Conservation (phyloP, 1,139 yeast genomes). For the Debaryomyces sp. region DNA sequence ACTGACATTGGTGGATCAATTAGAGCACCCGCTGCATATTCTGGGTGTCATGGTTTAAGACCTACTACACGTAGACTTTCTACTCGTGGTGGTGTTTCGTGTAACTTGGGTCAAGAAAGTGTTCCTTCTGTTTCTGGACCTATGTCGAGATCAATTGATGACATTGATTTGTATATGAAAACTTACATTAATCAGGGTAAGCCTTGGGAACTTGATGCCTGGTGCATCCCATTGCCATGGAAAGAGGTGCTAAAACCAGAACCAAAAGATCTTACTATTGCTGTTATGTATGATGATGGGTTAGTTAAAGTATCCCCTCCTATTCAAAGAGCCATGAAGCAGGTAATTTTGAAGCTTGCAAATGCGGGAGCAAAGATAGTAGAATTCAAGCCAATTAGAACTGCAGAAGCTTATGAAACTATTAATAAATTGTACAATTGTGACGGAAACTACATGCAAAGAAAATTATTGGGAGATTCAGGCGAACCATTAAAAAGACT, state of each 20-base stretch:
- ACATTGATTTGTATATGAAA: slow-evolving; percentile 64
- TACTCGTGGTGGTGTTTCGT: slow-evolving; percentile 50
- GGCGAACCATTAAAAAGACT: slow-evolving; percentile 68
- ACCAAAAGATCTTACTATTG: slow-evolving; percentile 40
- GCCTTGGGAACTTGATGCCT: slow-evolving; percentile 70
- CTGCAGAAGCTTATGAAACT: slow-evolving; percentile 52
- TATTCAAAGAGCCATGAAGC: slow-evolving; percentile 39
- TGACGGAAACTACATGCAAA: slow-evolving; percentile 64
- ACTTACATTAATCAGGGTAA: slow-evolving; percentile 59
- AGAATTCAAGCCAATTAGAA: slow-evolving; percentile 55
- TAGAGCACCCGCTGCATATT: slow-evolving; percentile 74
- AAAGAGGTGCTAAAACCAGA: slow-evolving; percentile 49
- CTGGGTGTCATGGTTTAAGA: slow-evolving; percentile 68
- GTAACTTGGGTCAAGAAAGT: slow-evolving; percentile 61
- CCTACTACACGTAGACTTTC: slow-evolving; percentile 69
- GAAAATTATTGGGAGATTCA: slow-evolving; percentile 51
- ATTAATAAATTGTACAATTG: slow-evolving; percentile 53
- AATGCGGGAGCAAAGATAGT: slow-evolving; percentile 35
- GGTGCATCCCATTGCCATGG: slow-evolving; percentile 64
- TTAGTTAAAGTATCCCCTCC: slow-evolving; percentile 57
- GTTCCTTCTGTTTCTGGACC: slow-evolving; percentile 68
- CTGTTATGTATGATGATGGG: slow-evolving; percentile 44
- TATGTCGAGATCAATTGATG: slow-evolving; percentile 60
- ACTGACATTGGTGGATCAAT: slow-evolving; percentile 82
- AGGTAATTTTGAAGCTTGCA: slow-evolving; percentile 29